These are phyloP conservation scores for Cytospora piceicola DNA, from an alignment of 2,329 filamentous ascomycete genomes.

Conservation along the genomic window DNA sequence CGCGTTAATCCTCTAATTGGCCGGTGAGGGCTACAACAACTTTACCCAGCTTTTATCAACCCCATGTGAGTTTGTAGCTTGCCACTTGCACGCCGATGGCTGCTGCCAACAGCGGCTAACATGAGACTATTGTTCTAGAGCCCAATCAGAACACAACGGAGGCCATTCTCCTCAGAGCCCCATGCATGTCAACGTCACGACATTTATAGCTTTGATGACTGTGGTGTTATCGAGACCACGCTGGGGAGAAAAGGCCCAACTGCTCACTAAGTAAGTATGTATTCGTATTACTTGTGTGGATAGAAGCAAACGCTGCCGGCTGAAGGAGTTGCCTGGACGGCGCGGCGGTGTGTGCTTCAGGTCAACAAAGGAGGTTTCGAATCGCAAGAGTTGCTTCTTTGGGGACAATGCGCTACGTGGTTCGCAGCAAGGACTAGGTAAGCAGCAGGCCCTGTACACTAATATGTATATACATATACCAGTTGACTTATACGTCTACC, in stretches of 20 bases:
- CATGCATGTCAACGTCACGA: background rate
- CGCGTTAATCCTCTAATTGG: too few species aligned
- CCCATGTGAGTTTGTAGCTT: background rate
- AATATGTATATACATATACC: too few species aligned
- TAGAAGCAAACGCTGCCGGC: background rate
- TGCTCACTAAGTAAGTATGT: too few species aligned
- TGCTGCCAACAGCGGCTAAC: background rate
- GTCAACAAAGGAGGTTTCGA: background rate
- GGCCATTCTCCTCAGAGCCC: background rate
- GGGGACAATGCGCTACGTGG: background rate
- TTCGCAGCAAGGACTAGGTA: background rate
- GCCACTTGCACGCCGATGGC: background rate
- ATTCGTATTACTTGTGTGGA: background rate
- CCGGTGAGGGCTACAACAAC: too few species aligned
- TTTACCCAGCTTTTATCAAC: too few species aligned
- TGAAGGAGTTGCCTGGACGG: conserved; percentile 10
- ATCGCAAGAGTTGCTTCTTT: conserved; percentile 20
- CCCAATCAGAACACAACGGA: too few species aligned
- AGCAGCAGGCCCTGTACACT: too few species aligned
- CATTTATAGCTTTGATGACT: background rate
- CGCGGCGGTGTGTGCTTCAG: conserved; percentile 14
- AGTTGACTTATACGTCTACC: too few species aligned
- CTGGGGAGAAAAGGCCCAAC: background rate
- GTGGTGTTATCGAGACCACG: background rate
- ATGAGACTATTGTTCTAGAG: background rate